Evolutionary conservation across 305 asterid genomes (phyloP), one percentile per base, ranked within the genome.

Genomic region (Nicotiana rustica): DNA sequence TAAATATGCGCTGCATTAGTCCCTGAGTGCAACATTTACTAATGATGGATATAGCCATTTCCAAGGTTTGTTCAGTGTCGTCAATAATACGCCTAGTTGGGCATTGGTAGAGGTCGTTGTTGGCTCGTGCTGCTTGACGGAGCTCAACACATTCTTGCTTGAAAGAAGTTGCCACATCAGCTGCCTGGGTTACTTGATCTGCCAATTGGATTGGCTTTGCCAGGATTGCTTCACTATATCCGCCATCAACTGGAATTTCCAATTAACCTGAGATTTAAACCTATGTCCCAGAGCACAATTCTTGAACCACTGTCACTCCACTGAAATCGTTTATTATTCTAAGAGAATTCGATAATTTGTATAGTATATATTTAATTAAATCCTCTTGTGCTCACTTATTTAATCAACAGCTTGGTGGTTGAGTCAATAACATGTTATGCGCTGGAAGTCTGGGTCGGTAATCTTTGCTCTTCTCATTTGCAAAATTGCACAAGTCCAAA

Each of bases 61-160:
- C 86, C 68, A 79, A 35, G 49, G 56, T 76, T 61, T 83, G 86
- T 41, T 59, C 83, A 19, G 86, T 69, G 21, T 77, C 85, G 7
- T 77, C 71, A 25, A 83, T 52, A n/a, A 83, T 83, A 35, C 82
- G 70, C 21, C 80, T 49, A 29, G 75, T 79, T 25, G 86, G 86
- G 8, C 83, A 57, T 70, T 83, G 38, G 17, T 79, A 77, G 10
- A 83, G 78, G 7, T 83, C 70, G 52, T 77, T 77, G 69, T 79
- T 83, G 38, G 82, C 57, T 5, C 62, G 70, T 18, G 82, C 78
- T 29, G 85, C 82, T 38, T 55, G 78, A 29, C 70, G 49, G 21
- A 83, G 44, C 25, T 83, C 86, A 6, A 13, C 68, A 60, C 83
- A 68, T 25, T 83, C 81, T 38, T 83, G 81, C 65, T 47, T 79